Percentiles rank a stretch among this genome's conserved stretches.
phyloP scores from a whole-genome alignment of 169 alveolate species.

The Eimeria praecox region DNA sequence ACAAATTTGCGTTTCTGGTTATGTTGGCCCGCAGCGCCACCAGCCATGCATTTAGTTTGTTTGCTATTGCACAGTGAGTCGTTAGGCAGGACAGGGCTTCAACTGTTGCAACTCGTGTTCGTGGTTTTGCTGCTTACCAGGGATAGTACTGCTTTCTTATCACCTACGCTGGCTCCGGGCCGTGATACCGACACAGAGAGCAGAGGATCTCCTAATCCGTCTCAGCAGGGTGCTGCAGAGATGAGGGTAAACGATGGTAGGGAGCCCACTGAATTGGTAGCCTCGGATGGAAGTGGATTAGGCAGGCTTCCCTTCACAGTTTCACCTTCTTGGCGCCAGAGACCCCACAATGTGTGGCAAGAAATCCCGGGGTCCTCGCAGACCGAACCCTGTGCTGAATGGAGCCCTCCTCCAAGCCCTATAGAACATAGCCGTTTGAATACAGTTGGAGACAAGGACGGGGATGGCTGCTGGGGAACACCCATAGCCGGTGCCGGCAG shows the following conservation, averaged over 20 bases:
- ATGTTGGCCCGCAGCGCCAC: background rate
- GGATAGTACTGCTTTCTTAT: slow-evolving; percentile 62
- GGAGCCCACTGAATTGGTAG: slow-evolving; percentile 10
- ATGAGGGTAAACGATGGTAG: background rate
- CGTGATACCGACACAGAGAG: slow-evolving; percentile 39
- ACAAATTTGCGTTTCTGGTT: background rate
- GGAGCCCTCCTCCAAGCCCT: slow-evolving; percentile 68
- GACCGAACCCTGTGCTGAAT: slow-evolving; percentile 62
- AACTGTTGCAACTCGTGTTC: background rate
- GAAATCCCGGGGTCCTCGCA: slow-evolving; percentile 51
- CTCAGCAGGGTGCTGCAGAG: slow-evolving; percentile 48
- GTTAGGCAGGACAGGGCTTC: background rate
- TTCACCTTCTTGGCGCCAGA: slow-evolving; percentile 66
- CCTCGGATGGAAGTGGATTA: background rate
- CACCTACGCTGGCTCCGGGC: slow-evolving; percentile 69
- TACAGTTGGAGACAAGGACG: background rate
- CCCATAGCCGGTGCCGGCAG: slow-evolving; percentile 31
- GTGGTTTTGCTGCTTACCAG: background rate
- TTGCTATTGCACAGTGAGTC: background rate
- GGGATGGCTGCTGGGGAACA: slow-evolving; percentile 42
- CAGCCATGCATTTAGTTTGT: background rate
- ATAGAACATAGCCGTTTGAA: slow-evolving; percentile 39
- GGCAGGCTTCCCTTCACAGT: slow-evolving; percentile 76
- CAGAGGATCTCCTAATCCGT: background rate
- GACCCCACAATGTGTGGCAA: slow-evolving; percentile 65